phyloP scores from a whole-genome alignment of 257 asterid species.

The Primulina eburnea region DNA sequence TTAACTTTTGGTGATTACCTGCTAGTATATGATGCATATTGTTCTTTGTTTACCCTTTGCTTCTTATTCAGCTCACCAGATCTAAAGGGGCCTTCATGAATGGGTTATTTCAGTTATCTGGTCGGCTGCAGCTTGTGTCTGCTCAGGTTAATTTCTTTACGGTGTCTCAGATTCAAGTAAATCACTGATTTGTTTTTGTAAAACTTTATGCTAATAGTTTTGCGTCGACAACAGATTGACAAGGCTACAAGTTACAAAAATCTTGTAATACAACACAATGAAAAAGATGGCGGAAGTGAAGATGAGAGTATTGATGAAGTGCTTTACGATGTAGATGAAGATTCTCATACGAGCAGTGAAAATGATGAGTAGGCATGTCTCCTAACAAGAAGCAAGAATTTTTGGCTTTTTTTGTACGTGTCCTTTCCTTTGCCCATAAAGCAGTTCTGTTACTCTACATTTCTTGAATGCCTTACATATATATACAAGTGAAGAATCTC shows the following conservation, averaged over 20 bases:
- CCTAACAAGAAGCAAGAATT: slow-evolving; percentile 21
- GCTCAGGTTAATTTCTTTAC: slow-evolving; percentile 60
- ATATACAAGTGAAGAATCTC: slow-evolving; percentile 6
- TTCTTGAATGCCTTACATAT: background rate
- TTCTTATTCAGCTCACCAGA: slow-evolving; percentile 55
- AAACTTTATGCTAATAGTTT: background rate
- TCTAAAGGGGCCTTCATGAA: slow-evolving; percentile 52
- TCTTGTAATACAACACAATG: slow-evolving; percentile 26
- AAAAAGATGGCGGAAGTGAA: slow-evolving; percentile 53
- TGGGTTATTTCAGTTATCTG: slow-evolving; percentile 68
- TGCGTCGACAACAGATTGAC: slow-evolving; percentile 43
- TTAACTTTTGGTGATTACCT: slow-evolving; percentile 7
- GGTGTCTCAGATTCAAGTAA: slow-evolving; percentile 1
- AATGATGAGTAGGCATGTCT: slow-evolving; percentile 44
- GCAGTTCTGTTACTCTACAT: slow-evolving; percentile 6
- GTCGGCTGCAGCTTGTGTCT: slow-evolving; percentile 82
- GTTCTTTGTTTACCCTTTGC: background rate
- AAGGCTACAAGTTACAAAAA: slow-evolving; percentile 45
- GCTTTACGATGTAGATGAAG: slow-evolving; percentile 67
- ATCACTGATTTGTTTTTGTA: background rate
- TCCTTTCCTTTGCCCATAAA: background rate
- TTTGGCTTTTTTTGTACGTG: slow-evolving; percentile 19
- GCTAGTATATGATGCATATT: slow-evolving; percentile 1
- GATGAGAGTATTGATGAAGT: slow-evolving; percentile 80
- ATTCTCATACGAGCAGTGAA: slow-evolving; percentile 57